phyloP scores from a whole-genome alignment of 176 grass and related monocot species.

The Aegilops speltoides region DNA sequence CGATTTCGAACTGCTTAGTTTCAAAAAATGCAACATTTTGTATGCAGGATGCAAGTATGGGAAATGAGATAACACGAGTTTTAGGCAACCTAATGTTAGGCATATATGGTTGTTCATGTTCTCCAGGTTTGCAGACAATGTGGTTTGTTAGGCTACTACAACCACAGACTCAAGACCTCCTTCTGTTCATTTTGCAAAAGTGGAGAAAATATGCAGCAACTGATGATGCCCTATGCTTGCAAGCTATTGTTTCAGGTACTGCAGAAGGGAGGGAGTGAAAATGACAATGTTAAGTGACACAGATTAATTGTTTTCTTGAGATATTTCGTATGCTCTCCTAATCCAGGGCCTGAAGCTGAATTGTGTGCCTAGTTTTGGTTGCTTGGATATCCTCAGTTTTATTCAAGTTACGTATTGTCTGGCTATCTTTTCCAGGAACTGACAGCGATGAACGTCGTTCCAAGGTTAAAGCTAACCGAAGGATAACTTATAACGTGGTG shows the following conservation, averaged over 20 bases:
- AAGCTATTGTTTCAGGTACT: constrained; percentile 96
- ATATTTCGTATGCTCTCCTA: neutral
- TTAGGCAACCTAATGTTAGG: constrained; percentile 22
- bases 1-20: neutral
- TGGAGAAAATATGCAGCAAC: constrained; percentile 82
- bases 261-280: neutral
- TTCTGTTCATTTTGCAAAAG: constrained; percentile 92
- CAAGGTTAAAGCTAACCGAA: constrained; percentile 63
- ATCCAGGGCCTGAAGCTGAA: neutral
- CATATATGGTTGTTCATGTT: neutral
- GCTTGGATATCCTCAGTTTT: neutral
- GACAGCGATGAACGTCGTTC: constrained; percentile 83
- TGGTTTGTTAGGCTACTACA: constrained; percentile 84
- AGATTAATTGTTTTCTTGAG: neutral
- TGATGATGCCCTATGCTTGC: constrained; percentile 95
- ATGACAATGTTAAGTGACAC: neutral
- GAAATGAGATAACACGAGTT: neutral
- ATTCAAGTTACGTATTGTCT: neutral
- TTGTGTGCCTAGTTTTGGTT: neutral
- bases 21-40: neutral
- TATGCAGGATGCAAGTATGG: neutral
- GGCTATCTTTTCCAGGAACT: constrained; percentile 48
- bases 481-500: constrained; percentile 28
- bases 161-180: constrained; percentile 68
- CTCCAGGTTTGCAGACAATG: constrained; percentile 81